Conservation (phyloP, 108 stramenopile genomes). For the Pseudonitzschia delicatissima region DNA sequence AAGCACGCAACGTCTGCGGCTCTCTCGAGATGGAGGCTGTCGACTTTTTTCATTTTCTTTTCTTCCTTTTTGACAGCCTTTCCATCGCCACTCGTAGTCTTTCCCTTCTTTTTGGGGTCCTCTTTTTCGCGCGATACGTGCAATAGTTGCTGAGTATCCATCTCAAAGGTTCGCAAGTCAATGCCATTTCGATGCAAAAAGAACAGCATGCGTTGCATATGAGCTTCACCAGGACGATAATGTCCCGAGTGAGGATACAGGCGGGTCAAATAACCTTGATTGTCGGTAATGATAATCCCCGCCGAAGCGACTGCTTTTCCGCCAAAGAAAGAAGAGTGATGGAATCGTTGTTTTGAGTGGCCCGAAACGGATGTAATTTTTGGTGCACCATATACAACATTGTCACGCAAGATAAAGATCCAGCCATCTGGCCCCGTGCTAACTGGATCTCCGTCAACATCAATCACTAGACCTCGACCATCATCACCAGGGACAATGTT, state of each 20-base stretch:
- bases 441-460: slow-evolving; percentile 54
- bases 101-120: slow-evolving; percentile 27
- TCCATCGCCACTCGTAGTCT: not conserved
- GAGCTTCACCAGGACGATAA: slow-evolving; percentile 85
- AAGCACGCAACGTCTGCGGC: slow-evolving; percentile 75
- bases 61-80: slow-evolving; percentile 59
- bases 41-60: slow-evolving; percentile 74
- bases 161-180: slow-evolving; percentile 70
- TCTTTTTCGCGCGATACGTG: slow-evolving; percentile 74
- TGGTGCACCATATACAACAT: slow-evolving; percentile 77
- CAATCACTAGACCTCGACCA: slow-evolving; percentile 48
- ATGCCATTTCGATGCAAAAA: slow-evolving; percentile 74
- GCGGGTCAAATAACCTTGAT: slow-evolving; percentile 67
- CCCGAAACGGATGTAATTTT: slow-evolving; percentile 72
- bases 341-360: slow-evolving; percentile 77
- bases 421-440: slow-evolving; percentile 82
- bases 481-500: slow-evolving; percentile 50
- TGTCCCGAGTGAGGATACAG: slow-evolving; percentile 94
- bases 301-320: slow-evolving; percentile 89
- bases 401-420: slow-evolving; percentile 89
- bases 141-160: slow-evolving; percentile 88
- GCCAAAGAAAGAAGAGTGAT: slow-evolving; percentile 91
- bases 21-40: slow-evolving; percentile 62
- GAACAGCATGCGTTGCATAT: slow-evolving; percentile 85
- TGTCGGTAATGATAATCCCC: slow-evolving; percentile 86